Base-by-base conservation (phyloP, 257 asterid species). In the Fraxinus pennsylvanica region DNA sequence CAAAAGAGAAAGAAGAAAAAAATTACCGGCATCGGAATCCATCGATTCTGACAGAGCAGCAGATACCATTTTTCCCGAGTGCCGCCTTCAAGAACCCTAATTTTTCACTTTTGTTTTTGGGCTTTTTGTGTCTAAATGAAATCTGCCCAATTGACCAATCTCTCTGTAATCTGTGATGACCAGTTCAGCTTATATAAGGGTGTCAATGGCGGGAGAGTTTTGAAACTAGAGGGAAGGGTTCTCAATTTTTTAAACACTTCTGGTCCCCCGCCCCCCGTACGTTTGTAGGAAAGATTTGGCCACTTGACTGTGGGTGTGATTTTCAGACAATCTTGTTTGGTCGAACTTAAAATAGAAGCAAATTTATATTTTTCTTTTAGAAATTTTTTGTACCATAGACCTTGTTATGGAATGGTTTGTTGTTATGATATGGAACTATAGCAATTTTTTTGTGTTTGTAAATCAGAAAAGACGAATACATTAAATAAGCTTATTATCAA, bases 1-100 rank as follows among this genome's bases (percentile, higher is more conserved):
- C 22, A 50, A 39, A 67, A 41, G 25, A 3, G 30, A 27, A 41
- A 36, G 59, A 21, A 38, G 5, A 27, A 65, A 65, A 17, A 30
- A 9, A 15, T 76, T 76, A 76, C 79, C 79, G 17, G 30, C 68
- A 27, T 65, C 32, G 22, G 72, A 67, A 67, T 67, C 38, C 72
- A 67, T 33, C 38, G 72, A 12, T 67, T 67, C 72, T 10, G 38
- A 27, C 6, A 67, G 12, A 67, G 39, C 72, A 67, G 41, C 39
- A 67, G 72, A 67, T 25, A 5, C 39, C 72, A 67, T 67, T 67
- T 67, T 29, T 67, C 4, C 19, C 2, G 27, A 27, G 6, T 33
- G 7, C 41, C 21, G 21, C 38, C 38, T 67, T 2, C 72, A 30
- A 29, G n/a, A 67, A 29, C 35, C 39, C 41, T 54, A 54, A n/a